These are phyloP conservation scores for Septoria linicola DNA, from an alignment of 2,329 filamentous ascomycete genomes.

Conservation along the genomic window DNA sequence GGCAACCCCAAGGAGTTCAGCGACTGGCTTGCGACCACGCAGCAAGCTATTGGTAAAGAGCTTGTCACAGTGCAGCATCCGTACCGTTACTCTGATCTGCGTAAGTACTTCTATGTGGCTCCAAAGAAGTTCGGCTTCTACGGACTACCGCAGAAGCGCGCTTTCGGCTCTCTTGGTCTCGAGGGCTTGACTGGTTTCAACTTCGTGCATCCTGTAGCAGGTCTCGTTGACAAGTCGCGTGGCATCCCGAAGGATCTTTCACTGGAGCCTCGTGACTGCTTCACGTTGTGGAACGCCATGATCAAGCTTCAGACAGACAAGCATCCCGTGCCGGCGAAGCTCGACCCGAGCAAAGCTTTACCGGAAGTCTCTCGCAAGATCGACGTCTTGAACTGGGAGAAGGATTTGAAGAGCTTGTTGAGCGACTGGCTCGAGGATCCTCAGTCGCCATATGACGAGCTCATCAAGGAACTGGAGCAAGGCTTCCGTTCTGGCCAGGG, in stretches of 20 bases:
- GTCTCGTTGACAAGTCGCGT: conserved; percentile 60
- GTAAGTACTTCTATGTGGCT: conserved; percentile 69
- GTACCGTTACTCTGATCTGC: conserved; percentile 71
- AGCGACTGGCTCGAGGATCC: conserved; percentile 59
- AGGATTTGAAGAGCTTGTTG: conserved; percentile 58
- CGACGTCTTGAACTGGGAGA: conserved; percentile 67
- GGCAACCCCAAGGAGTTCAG: conserved; percentile 71
- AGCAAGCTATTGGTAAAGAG: conserved; percentile 61
- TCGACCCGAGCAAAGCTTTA: conserved; percentile 53
- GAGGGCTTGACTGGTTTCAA: conserved; percentile 52
- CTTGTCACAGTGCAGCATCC: conserved; percentile 67
- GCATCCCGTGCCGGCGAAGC: conserved; percentile 46
- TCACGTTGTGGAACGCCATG: conserved; percentile 66
- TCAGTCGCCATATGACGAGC: conserved; percentile 53
- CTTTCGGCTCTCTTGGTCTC: conserved; percentile 48
- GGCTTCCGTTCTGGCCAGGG: conserved; percentile 29
- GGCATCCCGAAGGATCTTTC: conserved; percentile 66
- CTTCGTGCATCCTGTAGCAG: conserved; percentile 66
- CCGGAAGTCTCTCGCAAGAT: conserved; percentile 60
- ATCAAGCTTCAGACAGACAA: conserved; percentile 52
- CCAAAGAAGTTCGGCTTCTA: conserved; percentile 52
- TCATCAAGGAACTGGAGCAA: conserved; percentile 51
- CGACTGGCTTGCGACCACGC: conserved; percentile 65
- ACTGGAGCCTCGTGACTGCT: conserved; percentile 70
- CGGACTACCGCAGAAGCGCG: conserved; percentile 49